A percentile compares a stretch with the other conserved stretches of the same genome.
Evolutionary conservation across 208 protist genomes (phyloP).

Genomic region (Tritrichomonas musculus): DNA sequence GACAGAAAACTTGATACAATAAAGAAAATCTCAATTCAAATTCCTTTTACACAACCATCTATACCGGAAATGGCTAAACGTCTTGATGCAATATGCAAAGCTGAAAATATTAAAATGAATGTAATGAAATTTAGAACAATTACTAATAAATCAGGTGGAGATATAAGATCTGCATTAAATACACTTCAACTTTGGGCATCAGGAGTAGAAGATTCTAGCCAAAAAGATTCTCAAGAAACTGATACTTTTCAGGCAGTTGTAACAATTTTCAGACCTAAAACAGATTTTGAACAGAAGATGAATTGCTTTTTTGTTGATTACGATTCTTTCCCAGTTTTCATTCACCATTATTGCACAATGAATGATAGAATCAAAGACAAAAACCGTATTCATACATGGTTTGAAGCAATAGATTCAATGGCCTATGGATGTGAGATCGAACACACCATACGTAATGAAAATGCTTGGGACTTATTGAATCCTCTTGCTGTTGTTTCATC

Average conservation of each 20-base stretch:
- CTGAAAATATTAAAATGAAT: conserved; percentile 69
- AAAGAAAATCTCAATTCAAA: conserved; percentile 80
- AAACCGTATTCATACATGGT: neutral
- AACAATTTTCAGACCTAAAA: neutral
- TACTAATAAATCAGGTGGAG: conserved; percentile 70
- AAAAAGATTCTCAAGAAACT: neutral
- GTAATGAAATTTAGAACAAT: conserved; percentile 70
- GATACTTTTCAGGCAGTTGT: neutral
- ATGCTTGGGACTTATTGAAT: neutral
- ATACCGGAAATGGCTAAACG: conserved; percentile 68
- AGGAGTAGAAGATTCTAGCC: neutral
- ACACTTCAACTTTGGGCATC: conserved; percentile 71
- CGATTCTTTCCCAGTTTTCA: neutral
- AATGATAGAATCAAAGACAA: neutral
- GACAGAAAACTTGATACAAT: conserved; percentile 78
- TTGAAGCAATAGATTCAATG: neutral
- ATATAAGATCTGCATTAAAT: conserved; percentile 89
- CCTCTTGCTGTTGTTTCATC: neutral
- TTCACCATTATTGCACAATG: neutral
- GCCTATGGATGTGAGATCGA: neutral
- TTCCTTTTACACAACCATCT: conserved; percentile 75
- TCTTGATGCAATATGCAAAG: conserved; percentile 62
- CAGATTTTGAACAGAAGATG: neutral
- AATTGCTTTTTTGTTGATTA: neutral
- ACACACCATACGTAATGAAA: neutral